Conservation (phyloP, 352 stramenopile genomes). For the Pilasporangium apinafurcum region DNA sequence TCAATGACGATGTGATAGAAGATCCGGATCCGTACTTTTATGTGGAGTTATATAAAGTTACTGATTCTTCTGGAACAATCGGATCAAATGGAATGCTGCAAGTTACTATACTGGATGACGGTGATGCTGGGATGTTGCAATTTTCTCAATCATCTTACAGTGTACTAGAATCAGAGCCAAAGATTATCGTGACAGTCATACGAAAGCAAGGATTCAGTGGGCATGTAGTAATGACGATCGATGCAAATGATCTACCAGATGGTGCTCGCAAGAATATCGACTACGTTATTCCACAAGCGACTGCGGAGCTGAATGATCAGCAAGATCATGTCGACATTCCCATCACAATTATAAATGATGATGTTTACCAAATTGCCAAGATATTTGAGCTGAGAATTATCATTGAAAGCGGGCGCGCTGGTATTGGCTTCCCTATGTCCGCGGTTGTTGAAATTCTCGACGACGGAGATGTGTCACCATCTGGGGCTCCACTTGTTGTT, state of each 20-base stretch:
- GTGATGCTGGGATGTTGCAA: constrained; percentile 30
- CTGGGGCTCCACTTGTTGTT: constrained; percentile 13
- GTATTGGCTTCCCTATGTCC: constrained; percentile 6
- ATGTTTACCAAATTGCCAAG: constrained; percentile 34
- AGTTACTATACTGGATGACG: constrained; percentile 41
- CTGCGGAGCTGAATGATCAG: constrained; percentile 14
- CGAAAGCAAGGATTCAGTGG: constrained; percentile 24
- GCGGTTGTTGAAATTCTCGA: constrained; percentile 35
- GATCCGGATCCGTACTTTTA: constrained; percentile 43
- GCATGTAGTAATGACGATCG: constrained; percentile 7
- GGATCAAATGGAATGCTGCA: constrained; percentile 8
- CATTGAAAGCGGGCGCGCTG: constrained; percentile 13
- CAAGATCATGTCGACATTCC: constrained; percentile 7
- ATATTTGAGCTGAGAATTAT: constrained; percentile 20
- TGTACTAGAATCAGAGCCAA: constrained; percentile 15
- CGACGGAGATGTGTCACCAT: constrained; percentile 41
- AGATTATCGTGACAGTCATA: constrained; percentile 14
- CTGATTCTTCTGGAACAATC: constrained; percentile 18
- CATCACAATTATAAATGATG: constrained; percentile 37
- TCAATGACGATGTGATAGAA: constrained; percentile 42
- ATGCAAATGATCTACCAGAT: constrained; percentile 4
- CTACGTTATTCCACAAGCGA: constrained; percentile 13
- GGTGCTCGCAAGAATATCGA: constrained; percentile 17
- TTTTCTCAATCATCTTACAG: constrained; percentile 20
- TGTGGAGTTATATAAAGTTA: constrained; percentile 17